phyloP scores from a whole-genome alignment of 2,329 filamentous ascomycete species.

The Penicillium sp. region DNA sequence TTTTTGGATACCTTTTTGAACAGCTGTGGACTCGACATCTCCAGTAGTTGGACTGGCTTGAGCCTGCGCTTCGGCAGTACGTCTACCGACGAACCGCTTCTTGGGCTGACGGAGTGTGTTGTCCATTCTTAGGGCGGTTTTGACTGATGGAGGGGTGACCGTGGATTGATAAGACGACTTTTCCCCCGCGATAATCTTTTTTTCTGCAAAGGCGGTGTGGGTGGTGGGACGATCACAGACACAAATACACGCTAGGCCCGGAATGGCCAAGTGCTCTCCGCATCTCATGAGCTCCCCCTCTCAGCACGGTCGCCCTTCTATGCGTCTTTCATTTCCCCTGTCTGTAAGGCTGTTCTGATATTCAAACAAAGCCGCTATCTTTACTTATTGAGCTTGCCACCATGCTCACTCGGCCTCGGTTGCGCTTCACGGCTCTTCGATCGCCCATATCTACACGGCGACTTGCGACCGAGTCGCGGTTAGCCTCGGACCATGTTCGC shows the following conservation, averaged over 20 bases:
- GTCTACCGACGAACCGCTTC: slow-evolving; percentile 86
- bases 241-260: slow-evolving; percentile 13
- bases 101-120: slow-evolving; percentile 66
- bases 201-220: slow-evolving; percentile 4
- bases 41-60: slow-evolving; percentile 60
- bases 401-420: slow-evolving; percentile 27
- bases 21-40: slow-evolving; percentile 61
- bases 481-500: slow-evolving; percentile 50
- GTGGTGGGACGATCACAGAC: slow-evolving; percentile 2
- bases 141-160: not conserved
- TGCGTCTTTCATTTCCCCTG: not conserved
- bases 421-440: slow-evolving; percentile 29
- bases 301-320: slow-evolving; percentile 1
- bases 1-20: slow-evolving; percentile 38
- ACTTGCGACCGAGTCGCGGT: slow-evolving; percentile 42
- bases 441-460: slow-evolving; percentile 25
- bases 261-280: slow-evolving; percentile 28
- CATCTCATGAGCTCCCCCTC: slow-evolving; percentile 21
- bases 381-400: not conserved
- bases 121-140: not conserved
- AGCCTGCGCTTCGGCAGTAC: slow-evolving; percentile 60
- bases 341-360: not conserved
- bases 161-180: not conserved
- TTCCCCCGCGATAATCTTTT: slow-evolving; percentile 5
- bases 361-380: not conserved